Evolutionary conservation across 148 eudicot genomes (phyloP), one percentile per base, ranked within the genome.

Genomic region (Cornus kousa): DNA sequence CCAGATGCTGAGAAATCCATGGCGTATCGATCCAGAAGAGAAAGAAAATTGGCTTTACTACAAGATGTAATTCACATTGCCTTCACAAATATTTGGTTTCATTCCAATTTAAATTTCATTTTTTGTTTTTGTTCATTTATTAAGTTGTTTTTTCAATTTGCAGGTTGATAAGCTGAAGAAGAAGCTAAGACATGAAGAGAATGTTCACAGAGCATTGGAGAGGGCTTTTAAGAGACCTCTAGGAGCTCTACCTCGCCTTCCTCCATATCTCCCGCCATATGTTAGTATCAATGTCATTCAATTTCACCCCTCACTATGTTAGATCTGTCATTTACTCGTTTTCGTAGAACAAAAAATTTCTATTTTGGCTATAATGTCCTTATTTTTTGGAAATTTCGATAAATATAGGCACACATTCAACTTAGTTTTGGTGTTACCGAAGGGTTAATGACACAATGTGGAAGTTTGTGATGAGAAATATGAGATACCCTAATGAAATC

Each of bases 141-240:
- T 50, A 22, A 81, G 4, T 75, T 5, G 20, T 8, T 71, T 73
- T 50, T n/a, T 53, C 5, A 84, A 80, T 73, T 84, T 79, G 72
- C 86, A 95, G 99, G 97, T 96, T 74, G 98, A 96, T 77, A 92
- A 83, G 81, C 84, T 96, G 62, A 96, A 88, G 87, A 92, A 91
- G 90, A 92, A 91, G 87, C 91, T 96, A 5, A 90, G 80, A 75
- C 92, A 96, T 72, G 99, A 96, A 82, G 99, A 93, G 83, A 96
- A 91, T 86, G 90, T 96, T 4, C 97, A 93, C 50, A 92, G 91
- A 86, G 98, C 98, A 72, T 78, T 96, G 37, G 90, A 90, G 75
- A 92, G 99, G 73, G 99, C 99, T 48, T 90, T 96, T 59, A 86
- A 78, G 72, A 87, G 99, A 77, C 97, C 98, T 48, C 84, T 92